These are phyloP conservation scores for Dioszegia hungarica DNA, from an alignment of 768 basidiomycete genomes.

Conservation along the genomic window DNA sequence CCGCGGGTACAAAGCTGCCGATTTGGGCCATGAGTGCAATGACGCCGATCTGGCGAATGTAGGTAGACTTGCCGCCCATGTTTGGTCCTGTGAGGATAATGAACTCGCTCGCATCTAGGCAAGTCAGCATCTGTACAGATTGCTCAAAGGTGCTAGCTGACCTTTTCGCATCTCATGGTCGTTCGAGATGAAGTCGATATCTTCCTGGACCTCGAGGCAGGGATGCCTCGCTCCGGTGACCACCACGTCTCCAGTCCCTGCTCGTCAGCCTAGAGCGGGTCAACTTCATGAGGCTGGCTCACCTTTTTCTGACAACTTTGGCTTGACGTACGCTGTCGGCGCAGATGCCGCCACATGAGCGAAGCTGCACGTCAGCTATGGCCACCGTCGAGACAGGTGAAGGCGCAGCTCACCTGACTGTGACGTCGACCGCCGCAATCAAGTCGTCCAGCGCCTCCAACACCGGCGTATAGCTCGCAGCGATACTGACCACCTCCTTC, in stretches of 20 bases:
- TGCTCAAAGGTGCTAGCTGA: constrained; percentile 30
- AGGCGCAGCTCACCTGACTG: constrained; percentile 61
- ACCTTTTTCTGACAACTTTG: constrained; percentile 73
- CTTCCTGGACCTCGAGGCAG: constrained; percentile 93
- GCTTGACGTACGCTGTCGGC: constrained; percentile 82
- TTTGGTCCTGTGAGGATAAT: constrained; percentile 97
- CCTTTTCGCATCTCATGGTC: constrained; percentile 92
- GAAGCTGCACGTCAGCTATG: constrained; percentile 51
- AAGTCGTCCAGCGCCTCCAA: constrained; percentile 76
- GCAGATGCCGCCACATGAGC: constrained; percentile 86
- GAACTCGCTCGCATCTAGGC: constrained; percentile 75
- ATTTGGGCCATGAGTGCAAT: constrained; percentile 93
- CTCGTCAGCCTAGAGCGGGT: background rate
- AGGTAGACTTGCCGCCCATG: constrained; percentile 98
- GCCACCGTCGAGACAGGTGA: too few relatives aligned
- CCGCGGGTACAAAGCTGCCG: constrained; percentile 91
- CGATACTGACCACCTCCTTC: constrained; percentile 87
- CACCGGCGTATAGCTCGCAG: constrained; percentile 86
- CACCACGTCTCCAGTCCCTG: constrained; percentile 74
- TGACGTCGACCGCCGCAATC: constrained; percentile 85
- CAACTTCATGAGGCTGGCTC: too few relatives aligned
- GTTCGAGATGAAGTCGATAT: constrained; percentile 89
- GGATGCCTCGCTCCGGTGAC: constrained; percentile 88
- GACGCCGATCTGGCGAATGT: constrained; percentile 88
- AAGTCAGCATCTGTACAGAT: background rate